A percentile compares a stretch with the other conserved stretches of the same genome.
phyloP scores from a whole-genome alignment of 106 monocot genomes.

The Allium cepa region DNA sequence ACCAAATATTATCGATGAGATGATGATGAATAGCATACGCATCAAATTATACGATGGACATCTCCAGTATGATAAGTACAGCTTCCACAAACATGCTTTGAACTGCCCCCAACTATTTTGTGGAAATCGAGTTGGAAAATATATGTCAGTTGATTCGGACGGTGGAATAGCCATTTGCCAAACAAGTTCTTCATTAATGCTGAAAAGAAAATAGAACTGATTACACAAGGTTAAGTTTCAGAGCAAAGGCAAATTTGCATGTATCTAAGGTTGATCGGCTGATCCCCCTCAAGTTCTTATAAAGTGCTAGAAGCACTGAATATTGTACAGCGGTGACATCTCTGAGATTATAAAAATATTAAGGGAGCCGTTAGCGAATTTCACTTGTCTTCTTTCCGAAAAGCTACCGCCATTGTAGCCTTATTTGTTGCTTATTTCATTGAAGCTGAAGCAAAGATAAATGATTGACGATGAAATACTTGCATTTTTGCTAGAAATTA shows the following conservation, averaged over 20 bases:
- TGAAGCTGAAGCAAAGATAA: too few species aligned
- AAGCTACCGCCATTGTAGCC: too few species aligned
- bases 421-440: too few species aligned
- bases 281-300: too few species aligned
- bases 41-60: slow-evolving; percentile 60
- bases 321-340: too few species aligned
- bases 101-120: slow-evolving; percentile 59
- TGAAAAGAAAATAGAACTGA: slow-evolving; percentile 14
- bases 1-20: slow-evolving; percentile 18
- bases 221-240: neutral
- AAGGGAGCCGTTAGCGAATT: too few species aligned
- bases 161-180: slow-evolving; percentile 37
- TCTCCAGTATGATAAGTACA: slow-evolving; percentile 75
- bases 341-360: too few species aligned
- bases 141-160: slow-evolving; percentile 38
- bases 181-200: slow-evolving; percentile 45
- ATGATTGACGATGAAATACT: too few species aligned
- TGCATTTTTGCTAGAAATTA: too few species aligned
- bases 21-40: slow-evolving; percentile 25
- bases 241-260: neutral
- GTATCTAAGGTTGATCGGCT: too few species aligned
- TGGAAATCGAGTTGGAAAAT: slow-evolving; percentile 53
- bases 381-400: too few species aligned
- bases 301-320: too few species aligned
- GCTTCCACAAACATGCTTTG: slow-evolving; percentile 83